Evolutionary conservation across 352 stramenopile species (phyloP), one percentile per base, ranked within the genome.

Genomic region (Globisporangium ultimum): DNA sequence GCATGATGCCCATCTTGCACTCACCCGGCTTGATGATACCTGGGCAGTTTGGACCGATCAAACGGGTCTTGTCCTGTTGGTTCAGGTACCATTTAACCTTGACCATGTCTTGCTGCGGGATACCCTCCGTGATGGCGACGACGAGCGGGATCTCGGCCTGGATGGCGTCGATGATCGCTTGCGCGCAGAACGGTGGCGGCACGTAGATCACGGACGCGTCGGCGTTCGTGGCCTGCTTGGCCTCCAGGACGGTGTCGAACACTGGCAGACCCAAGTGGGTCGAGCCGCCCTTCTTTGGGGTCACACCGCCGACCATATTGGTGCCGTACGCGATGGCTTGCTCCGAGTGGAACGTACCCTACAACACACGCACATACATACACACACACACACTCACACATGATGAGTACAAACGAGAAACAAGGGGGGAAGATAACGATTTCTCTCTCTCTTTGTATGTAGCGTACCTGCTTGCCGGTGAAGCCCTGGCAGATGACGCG

Each of bases 1-100:
- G 98, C 97, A 99, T 99, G 80, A 99, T 99, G 58, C 98, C 97
- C 82, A 99, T 99, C 80, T 99, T 99, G 75, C 96, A 99, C 83
- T 99, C 98, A 48, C 96, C 96, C 0, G 98, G 97, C 84, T 99
- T 99, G 87, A 99, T 99, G 70, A 99, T 99, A 64, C 98, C 98
- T 36, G 98, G 98, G 85, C 98, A 99, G 87, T 99, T 99, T 47
- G 98, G 98, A 40, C 98, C 98, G 67, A 99, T 99, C 36, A 99
- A 84, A 46, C 98, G 87, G 55, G 97, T 99, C 42, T 78, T 94
- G 61, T 72, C 96, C 71, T 99, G 96, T 55, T 88, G 83, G 55
- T 86, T 83, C 58, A 99, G 70, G 67, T 96, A 87, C 72, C 95
- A 94, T 81, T 99, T 99, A 67, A 98, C 85, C 74, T 95, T 97